A percentile compares a stretch with the other conserved stretches of the same genome.
Evolutionary conservation across 495 filamentous ascomycete genomes (phyloP).

Genomic region (Tirmania nivea): DNA sequence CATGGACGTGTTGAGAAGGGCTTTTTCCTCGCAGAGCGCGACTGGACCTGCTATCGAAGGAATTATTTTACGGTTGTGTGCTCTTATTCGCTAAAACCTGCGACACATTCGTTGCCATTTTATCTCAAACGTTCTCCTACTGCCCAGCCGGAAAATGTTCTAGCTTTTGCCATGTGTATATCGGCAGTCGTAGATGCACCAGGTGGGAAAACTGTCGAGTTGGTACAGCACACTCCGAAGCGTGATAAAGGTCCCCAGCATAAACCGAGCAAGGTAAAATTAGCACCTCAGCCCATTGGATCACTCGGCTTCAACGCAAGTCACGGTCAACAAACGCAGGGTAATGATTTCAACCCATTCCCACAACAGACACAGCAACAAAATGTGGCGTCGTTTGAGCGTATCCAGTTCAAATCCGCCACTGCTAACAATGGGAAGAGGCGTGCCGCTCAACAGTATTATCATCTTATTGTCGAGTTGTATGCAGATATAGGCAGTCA

Average conservation of each 20-base stretch:
- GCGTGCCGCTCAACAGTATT: constrained; percentile 79
- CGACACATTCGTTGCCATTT: constrained; percentile 23
- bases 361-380: constrained; percentile 7
- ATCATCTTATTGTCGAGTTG: constrained; percentile 76
- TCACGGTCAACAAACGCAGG: neutral
- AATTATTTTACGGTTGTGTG: constrained; percentile 89
- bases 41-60: constrained; percentile 90
- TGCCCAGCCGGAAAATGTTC: constrained; percentile 27
- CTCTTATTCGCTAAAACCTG: constrained; percentile 46
- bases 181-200: constrained; percentile 67
- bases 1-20: constrained; percentile 77
- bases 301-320: constrained; percentile 13
- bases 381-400: constrained; percentile 53
- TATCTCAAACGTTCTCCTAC: constrained; percentile 24
- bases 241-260: constrained; percentile 76
- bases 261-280: constrained; percentile 46
- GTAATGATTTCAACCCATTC: neutral
- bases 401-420: constrained; percentile 90
- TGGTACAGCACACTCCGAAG: constrained; percentile 90
- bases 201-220: constrained; percentile 55
- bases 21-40: constrained; percentile 64
- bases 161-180: constrained; percentile 64
- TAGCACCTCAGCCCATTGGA: constrained; percentile 37
- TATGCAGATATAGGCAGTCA: constrained; percentile 47
- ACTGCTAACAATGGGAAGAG: constrained; percentile 93